Evolutionary conservation across 305 asterid genomes (phyloP).

Genomic region (Vinca major): DNA sequence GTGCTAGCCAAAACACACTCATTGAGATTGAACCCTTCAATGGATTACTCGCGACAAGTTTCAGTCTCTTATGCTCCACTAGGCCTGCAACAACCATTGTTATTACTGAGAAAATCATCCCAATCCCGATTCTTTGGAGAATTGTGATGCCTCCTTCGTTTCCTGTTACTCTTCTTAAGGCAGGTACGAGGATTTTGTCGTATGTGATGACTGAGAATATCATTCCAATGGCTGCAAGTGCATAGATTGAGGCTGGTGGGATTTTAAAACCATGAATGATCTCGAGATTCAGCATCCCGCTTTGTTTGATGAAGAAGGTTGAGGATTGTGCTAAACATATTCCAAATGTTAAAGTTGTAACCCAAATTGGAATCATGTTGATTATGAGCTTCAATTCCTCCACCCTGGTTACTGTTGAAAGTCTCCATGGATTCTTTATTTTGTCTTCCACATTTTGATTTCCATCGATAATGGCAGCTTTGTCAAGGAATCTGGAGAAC

Average conservation of each 20-base stretch:
- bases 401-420: constrained; percentile 59
- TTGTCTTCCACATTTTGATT: constrained; percentile 22
- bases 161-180: constrained; percentile 41
- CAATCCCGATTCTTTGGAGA: constrained; percentile 78
- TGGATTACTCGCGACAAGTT: constrained; percentile 25
- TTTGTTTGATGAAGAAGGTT: constrained; percentile 88
- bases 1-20: constrained; percentile 85
- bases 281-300: constrained; percentile 39
- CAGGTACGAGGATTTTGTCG: constrained; percentile 58
- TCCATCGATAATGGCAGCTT: constrained; percentile 56
- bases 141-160: constrained; percentile 66
- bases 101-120: constrained; percentile 49
- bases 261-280: constrained; percentile 33
- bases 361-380: constrained; percentile 79
- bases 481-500: constrained; percentile 65
- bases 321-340: constrained; percentile 56
- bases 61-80: constrained; percentile 52
- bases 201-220: constrained; percentile 47
- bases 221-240: constrained; percentile 65
- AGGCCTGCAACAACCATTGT: constrained; percentile 63
- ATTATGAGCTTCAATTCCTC: constrained; percentile 68
- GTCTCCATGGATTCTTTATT: constrained; percentile 50
- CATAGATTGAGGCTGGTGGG: constrained; percentile 65
- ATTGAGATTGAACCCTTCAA: constrained; percentile 33
- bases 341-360: constrained; percentile 67